These are phyloP conservation scores for Dalechampia spathulata DNA, from an alignment of 441 rosid species.

Conservation along the genomic window DNA sequence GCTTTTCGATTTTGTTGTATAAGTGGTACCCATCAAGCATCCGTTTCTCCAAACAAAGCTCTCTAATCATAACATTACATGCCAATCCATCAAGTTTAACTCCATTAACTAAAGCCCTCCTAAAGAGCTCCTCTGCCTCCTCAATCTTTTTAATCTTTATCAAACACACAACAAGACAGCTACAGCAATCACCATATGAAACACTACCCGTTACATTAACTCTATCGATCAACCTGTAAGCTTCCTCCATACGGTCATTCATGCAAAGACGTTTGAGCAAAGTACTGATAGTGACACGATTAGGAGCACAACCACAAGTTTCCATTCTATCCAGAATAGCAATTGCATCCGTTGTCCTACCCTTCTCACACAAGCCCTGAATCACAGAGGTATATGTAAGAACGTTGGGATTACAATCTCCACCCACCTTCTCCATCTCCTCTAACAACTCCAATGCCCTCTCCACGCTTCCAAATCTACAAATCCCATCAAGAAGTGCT, in stretches of 20 bases:
- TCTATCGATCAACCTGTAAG: constrained; percentile 47
- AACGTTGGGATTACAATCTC: constrained; percentile 49
- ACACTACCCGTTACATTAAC: constrained; percentile 42
- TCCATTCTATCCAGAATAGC: constrained; percentile 63
- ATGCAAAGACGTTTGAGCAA: constrained; percentile 51
- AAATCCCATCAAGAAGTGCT: constrained; percentile 54
- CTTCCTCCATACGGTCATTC: constrained; percentile 37
- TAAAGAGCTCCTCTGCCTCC: constrained; percentile 57
- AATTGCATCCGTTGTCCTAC: constrained; percentile 48
- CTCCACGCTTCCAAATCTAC: constrained; percentile 43
- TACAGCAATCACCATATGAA: constrained; percentile 54
- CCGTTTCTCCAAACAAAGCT: constrained; percentile 43
- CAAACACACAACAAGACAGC: constrained; percentile 49
- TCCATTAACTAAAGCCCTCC: constrained; percentile 37
- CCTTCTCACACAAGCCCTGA: constrained; percentile 49
- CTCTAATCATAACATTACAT: constrained; percentile 53
- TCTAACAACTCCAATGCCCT: constrained; percentile 48
- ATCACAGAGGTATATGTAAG: constrained; percentile 65
- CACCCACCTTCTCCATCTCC: constrained; percentile 64
- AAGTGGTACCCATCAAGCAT: constrained; percentile 50
- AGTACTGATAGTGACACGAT: constrained; percentile 54
- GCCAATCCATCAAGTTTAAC: constrained; percentile 60
- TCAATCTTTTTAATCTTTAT: constrained; percentile 35
- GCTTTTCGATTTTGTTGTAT: constrained; percentile 42
- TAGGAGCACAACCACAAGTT: constrained; percentile 49